A percentile compares a stretch with the other conserved stretches of the same genome.
phyloP scores from a whole-genome alignment of 2,329 filamentous ascomycete species.

The Raffaelea ambrosiae region DNA sequence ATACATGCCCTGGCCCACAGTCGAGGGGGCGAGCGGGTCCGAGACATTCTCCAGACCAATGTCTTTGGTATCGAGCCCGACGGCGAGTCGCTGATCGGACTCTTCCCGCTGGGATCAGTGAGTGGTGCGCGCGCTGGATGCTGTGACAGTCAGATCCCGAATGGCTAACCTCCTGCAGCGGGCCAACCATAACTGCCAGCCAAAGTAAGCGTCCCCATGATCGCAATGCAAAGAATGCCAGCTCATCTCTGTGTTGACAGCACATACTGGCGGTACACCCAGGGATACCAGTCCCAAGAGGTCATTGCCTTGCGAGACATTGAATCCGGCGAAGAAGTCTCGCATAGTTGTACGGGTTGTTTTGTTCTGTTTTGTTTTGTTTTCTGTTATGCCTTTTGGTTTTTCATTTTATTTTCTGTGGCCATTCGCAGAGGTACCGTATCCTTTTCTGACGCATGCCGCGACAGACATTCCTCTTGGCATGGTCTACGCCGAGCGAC shows the following conservation, averaged over 20 bases:
- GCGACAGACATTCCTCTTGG: conserved; percentile 18
- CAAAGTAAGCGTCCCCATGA: conserved; percentile 13
- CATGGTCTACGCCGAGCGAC: conserved; percentile 12
- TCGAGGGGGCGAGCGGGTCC: conserved; percentile 8
- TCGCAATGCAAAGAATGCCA: background rate
- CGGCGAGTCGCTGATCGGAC: conserved; percentile 15
- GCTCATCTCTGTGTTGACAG: conserved; percentile 7
- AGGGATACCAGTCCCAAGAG: conserved; percentile 14
- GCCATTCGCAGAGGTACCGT: no score
- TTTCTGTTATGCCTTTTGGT: no score
- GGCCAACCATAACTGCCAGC: conserved; percentile 17
- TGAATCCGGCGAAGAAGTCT: conserved; percentile 14
- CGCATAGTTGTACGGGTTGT: conserved; percentile 13
- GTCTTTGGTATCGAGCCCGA: conserved; percentile 18
- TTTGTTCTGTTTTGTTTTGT: no score
- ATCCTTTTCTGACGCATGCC: no score
- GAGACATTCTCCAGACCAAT: conserved; percentile 17
- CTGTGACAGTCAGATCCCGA: background rate
- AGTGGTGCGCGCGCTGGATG: conserved; percentile 1
- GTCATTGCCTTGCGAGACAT: conserved; percentile 15
- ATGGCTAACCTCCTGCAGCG: conserved; percentile 7
- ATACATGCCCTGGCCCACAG: conserved; percentile 13
- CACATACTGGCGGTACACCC: conserved; percentile 14
- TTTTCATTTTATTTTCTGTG: no score
- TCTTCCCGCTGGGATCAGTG: conserved; percentile 15